Percentiles rank a stretch among this genome's conserved stretches.
phyloP scores from a whole-genome alignment of 2,329 filamentous ascomycete species.

The Aspergillus sp. region DNA sequence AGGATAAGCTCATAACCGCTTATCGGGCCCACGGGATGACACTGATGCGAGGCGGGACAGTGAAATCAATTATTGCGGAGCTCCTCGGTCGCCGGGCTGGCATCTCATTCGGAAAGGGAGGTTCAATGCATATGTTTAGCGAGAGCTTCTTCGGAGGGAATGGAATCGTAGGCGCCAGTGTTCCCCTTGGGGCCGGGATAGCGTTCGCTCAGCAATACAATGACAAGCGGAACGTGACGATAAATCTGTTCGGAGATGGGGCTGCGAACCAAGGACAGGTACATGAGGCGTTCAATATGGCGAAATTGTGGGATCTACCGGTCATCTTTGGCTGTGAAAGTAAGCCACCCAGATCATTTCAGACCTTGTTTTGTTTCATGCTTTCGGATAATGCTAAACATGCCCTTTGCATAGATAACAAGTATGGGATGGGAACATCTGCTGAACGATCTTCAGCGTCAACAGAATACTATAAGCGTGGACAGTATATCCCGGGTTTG shows the following conservation, averaged over 20 bases:
- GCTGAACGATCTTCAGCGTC: slow-evolving; percentile 86
- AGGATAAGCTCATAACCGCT: slow-evolving; percentile 91
- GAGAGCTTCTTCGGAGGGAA: slow-evolving; percentile 96
- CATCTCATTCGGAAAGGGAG: slow-evolving; percentile 95
- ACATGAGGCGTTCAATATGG: slow-evolving; percentile 99
- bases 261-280: slow-evolving; percentile 98
- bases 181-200: slow-evolving; percentile 89
- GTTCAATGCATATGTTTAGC: slow-evolving; percentile 99
- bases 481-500: slow-evolving; percentile 95
- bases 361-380: background rate
- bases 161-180: slow-evolving; percentile 95
- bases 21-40: slow-evolving; percentile 98
- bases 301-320: slow-evolving; percentile 94
- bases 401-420: slow-evolving; percentile 70
- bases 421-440: slow-evolving; percentile 98
- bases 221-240: slow-evolving; percentile 74
- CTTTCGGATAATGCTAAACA: slow-evolving; percentile 6
- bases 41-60: slow-evolving; percentile 84
- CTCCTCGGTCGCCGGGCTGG: slow-evolving; percentile 88
- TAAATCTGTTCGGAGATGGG: slow-evolving; percentile 92
- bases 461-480: slow-evolving; percentile 99
- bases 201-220: slow-evolving; percentile 95
- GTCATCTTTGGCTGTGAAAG: slow-evolving; percentile 95
- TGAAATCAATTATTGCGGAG: slow-evolving; percentile 90
- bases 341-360: slow-evolving; percentile 58